Evolutionary conservation across 2,329 filamentous ascomycete species (phyloP).

Genomic region (Coleophoma eucalyptorum): DNA sequence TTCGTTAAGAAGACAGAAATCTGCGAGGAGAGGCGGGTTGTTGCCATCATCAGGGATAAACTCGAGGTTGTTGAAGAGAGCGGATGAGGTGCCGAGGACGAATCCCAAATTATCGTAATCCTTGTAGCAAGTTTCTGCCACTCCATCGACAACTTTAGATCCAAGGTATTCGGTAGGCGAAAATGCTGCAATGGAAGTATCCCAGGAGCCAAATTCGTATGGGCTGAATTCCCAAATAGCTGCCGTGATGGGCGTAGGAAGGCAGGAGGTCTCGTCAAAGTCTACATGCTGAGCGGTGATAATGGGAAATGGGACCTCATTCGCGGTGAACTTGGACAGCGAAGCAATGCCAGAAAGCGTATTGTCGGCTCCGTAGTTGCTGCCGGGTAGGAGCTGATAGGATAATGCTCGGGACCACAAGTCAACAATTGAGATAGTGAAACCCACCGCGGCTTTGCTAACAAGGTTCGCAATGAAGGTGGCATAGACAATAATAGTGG

Average conservation of each 20-base stretch:
- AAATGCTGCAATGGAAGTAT: conserved; percentile 32
- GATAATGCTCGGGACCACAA: conserved; percentile 10
- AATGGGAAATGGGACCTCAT: conserved; percentile 15
- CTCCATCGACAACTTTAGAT: conserved; percentile 28
- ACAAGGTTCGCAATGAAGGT: conserved; percentile 11
- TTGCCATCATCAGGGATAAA: conserved; percentile 11
- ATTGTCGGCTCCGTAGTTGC: conserved; percentile 6
- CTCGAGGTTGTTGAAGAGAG: conserved; percentile 31
- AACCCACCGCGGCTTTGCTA: conserved; percentile 19
- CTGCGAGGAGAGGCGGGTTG: conserved; percentile 4
- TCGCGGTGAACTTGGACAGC: conserved; percentile 6
- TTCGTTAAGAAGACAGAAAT: conserved; percentile 3
- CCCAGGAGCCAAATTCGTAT: conserved; percentile 43
- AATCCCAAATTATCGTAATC: conserved; percentile 43
- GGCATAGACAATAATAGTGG: conserved; percentile 10
- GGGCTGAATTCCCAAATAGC: conserved; percentile 40
- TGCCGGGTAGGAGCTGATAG: conserved; percentile 4
- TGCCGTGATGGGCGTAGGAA: conserved; percentile 17
- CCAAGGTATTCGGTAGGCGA: conserved; percentile 37
- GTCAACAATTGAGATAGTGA: conserved; percentile 15
- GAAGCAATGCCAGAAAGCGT: conserved; percentile 2
- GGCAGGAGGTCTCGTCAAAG: conserved; percentile 7
- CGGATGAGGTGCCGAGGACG: conserved; percentile 37
- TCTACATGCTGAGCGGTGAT: conserved; percentile 14
- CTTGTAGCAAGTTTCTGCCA: conserved; percentile 36